phyloP scores from a whole-genome alignment of 768 basidiomycete genomes.

The Mycena polygramma region DNA sequence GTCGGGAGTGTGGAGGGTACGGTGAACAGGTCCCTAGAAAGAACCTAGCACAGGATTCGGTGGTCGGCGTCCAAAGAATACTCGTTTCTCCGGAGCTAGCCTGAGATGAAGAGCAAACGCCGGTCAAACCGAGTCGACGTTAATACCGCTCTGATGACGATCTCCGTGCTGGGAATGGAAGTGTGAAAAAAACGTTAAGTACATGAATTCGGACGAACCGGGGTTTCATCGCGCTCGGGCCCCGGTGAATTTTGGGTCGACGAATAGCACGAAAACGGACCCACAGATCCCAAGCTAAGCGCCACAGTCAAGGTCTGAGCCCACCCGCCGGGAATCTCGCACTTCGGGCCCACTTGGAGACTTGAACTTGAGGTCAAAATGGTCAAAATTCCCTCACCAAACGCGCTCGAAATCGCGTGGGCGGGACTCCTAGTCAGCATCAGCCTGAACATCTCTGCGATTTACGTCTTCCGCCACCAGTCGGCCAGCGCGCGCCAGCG shows the following conservation, averaged over 20 bases:
- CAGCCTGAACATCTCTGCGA: conserved; percentile 33
- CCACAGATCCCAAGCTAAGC: neutral
- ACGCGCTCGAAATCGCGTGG: conserved; percentile 32
- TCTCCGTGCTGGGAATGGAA: neutral
- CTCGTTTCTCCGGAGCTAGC: neutral
- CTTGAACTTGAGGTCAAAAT: conserved; percentile 1
- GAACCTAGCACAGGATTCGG: neutral
- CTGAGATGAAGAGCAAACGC: neutral
- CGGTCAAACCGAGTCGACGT: neutral
- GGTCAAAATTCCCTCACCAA: conserved; percentile 18
- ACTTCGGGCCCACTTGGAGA: no score
- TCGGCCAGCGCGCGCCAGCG: conserved; percentile 7
- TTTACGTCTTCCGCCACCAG: conserved; percentile 30
- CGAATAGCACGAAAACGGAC: neutral
- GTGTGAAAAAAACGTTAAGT: neutral
- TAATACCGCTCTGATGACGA: neutral
- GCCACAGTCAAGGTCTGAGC: neutral
- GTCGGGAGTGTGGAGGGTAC: neutral
- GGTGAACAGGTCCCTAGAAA: no score
- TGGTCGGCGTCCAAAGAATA: no score
- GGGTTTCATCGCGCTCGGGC: no score
- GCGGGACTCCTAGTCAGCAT: conserved; percentile 30
- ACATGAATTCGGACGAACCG: no score
- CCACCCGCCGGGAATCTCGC: neutral
- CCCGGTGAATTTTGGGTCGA: neutral